Conservation (phyloP, 805 yeast genomes). For the Torulaspora indica region DNA sequence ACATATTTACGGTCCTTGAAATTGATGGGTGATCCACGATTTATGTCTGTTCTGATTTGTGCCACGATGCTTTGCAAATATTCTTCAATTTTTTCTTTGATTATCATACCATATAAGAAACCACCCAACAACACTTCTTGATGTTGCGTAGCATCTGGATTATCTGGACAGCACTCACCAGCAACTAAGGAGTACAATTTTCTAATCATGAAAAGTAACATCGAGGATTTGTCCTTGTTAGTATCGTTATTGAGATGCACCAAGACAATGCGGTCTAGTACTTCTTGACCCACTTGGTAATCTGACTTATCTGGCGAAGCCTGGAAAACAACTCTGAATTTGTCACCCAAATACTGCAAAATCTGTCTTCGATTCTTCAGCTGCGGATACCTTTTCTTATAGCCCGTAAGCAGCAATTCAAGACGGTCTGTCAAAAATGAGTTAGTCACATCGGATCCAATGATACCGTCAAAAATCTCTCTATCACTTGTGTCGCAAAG, state of each 20-base stretch:
- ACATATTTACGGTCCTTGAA: slow-evolving; percentile 82
- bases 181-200: slow-evolving; percentile 92
- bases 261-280: slow-evolving; percentile 74
- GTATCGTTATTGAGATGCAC: slow-evolving; percentile 65
- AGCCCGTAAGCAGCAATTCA: slow-evolving; percentile 84
- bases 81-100: slow-evolving; percentile 95
- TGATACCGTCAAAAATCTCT: slow-evolving; percentile 93
- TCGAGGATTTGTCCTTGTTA: slow-evolving; percentile 74
- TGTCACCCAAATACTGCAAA: slow-evolving; percentile 91
- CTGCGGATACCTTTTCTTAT: slow-evolving; percentile 62
- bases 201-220: slow-evolving; percentile 91
- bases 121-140: slow-evolving; percentile 96
- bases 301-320: slow-evolving; percentile 86
- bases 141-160: slow-evolving; percentile 99
- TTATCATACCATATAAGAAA: slow-evolving; percentile 90
- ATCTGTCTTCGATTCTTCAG: slow-evolving; percentile 80
- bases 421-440: slow-evolving; percentile 97
- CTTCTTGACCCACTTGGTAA: slow-evolving; percentile 83
- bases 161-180: slow-evolving; percentile 94
- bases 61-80: slow-evolving; percentile 66
- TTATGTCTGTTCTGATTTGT: slow-evolving; percentile 75
- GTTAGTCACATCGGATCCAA: slow-evolving; percentile 79
- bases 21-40: slow-evolving; percentile 74
- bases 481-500: slow-evolving; percentile 86
- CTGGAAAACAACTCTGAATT: slow-evolving; percentile 88